Base-by-base conservation (phyloP, 2,329 filamentous ascomycete species). In the Ophiocordyceps camponoti-leonardi region DNA sequence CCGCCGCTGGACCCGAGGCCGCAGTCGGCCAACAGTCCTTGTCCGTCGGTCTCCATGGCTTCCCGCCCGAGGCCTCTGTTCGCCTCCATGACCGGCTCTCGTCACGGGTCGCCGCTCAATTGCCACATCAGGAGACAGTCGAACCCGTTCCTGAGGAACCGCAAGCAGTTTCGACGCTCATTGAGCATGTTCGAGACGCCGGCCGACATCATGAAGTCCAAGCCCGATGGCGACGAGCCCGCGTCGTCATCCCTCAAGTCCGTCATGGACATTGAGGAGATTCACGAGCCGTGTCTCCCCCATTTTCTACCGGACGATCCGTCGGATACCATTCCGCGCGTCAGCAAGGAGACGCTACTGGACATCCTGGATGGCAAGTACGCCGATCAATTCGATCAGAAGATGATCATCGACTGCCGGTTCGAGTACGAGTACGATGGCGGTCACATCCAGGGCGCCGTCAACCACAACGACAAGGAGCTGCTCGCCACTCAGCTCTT, bases 371-470 rank as follows among this genome's bases (percentile, higher is more conserved):
- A 94, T 61, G 87, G 87, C 49, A 82, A 84, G 54, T 94, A 81
- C 64, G 77, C 79, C 55, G 72, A 80, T 23, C 63, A 76, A 22
- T 96, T 84, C 61, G 79, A 87, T 49, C 77, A 88, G 59, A 81
- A 86, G 60, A 76, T 94, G 63, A 73, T 98, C 56, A 82, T 98
- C 56, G 92, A 98, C 63, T 98, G 92, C 62, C 84, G 92, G 19
- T 98, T 98, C 60, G 92, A 98, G 70, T 98, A 98, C 62, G 92
- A 98, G 66, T 98, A 93, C 60, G 83, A 94, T 16, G 92, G 92
- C 47, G 92, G 92, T 31, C 92, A 98, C 61, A 95, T 98, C 58
- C 77, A 87, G 53, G 84, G 84, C 18, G 92, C 92, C 41, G 72
- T 94, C 65, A 98, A 98, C 69, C 92, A 87, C 69, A 96, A 94